These are phyloP conservation scores for Blastomyces emzantsi DNA, from an alignment of 2,329 filamentous ascomycete genomes.

Conservation along the genomic window DNA sequence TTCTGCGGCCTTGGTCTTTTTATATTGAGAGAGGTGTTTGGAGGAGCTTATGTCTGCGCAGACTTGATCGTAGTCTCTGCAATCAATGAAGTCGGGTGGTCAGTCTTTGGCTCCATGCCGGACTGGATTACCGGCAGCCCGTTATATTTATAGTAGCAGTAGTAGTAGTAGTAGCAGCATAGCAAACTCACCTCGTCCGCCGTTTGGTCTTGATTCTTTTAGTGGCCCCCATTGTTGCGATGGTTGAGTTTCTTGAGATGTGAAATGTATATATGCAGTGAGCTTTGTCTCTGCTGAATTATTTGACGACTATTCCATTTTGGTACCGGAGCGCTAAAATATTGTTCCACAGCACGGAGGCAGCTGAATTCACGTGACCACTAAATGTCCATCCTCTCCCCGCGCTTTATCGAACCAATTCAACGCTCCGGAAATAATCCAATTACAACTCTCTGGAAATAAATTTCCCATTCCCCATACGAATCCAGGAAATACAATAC, in stretches of 20 bases:
- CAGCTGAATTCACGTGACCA: not conserved
- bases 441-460: not conserved
- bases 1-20: conserved; percentile 68
- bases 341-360: not conserved
- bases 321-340: not conserved
- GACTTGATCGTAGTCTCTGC: conserved; percentile 86
- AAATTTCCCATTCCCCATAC: not conserved
- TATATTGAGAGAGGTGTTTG: conserved; percentile 71
- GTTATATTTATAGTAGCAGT: not conserved
- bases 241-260: not conserved
- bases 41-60: conserved; percentile 69
- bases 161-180: too few species aligned
- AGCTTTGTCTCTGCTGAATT: not conserved
- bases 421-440: not conserved
- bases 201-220: conserved; percentile 65
- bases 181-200: conserved; percentile 50
- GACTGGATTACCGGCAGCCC: not conserved
- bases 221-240: conserved; percentile 53
- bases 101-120: conserved; percentile 28
- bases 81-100: conserved; percentile 38
- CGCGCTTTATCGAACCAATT: not conserved
- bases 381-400: not conserved
- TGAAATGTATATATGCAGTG: not conserved
- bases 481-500: not conserved
- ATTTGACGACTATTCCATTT: not conserved